phyloP scores from a whole-genome alignment of 768 basidiomycete species.

The Suillus placidus region DNA sequence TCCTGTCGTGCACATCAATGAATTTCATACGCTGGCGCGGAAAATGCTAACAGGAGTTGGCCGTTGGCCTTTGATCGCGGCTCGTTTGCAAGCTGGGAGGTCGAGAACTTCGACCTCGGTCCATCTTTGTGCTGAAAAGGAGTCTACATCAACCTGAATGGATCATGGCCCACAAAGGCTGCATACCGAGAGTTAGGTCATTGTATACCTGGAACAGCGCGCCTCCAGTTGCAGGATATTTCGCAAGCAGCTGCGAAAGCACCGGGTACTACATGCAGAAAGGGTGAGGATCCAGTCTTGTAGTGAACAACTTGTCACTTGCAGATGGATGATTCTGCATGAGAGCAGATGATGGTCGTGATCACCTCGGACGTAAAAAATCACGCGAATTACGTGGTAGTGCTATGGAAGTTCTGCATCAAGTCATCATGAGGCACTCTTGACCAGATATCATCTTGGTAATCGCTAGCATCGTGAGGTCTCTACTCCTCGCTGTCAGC shows the following conservation, averaged over 20 bases:
- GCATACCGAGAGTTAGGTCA: conserved; percentile 62
- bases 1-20: conserved; percentile 37
- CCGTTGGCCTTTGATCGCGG: conserved; percentile 60
- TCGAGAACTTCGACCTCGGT: conserved; percentile 63
- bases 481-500: conserved; percentile 17
- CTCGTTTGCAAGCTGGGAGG: conserved; percentile 53
- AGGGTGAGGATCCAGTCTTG: background rate
- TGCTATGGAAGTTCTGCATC: background rate
- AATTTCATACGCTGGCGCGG: background rate
- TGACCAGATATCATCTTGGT: conserved; percentile 11
- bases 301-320: conserved; percentile 1
- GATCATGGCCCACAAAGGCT: conserved; percentile 8
- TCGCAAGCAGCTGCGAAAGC: conserved; percentile 50
- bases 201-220: conserved; percentile 77
- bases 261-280: conserved; percentile 42
- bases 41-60: conserved; percentile 48
- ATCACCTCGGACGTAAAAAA: conserved; percentile 1
- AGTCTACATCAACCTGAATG: conserved; percentile 2
- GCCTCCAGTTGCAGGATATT: conserved; percentile 65
- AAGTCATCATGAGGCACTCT: background rate
- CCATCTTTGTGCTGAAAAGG: conserved; percentile 69
- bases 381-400: conserved; percentile 3
- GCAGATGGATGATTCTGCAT: conserved; percentile 9
- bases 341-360: background rate
- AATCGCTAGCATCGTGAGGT: conserved; percentile 22